Percentiles rank a stretch among this genome's conserved stretches.
Evolutionary conservation across 2,329 filamentous ascomycete genomes (phyloP).

Genomic region (Botrytis pseudocinerea): DNA sequence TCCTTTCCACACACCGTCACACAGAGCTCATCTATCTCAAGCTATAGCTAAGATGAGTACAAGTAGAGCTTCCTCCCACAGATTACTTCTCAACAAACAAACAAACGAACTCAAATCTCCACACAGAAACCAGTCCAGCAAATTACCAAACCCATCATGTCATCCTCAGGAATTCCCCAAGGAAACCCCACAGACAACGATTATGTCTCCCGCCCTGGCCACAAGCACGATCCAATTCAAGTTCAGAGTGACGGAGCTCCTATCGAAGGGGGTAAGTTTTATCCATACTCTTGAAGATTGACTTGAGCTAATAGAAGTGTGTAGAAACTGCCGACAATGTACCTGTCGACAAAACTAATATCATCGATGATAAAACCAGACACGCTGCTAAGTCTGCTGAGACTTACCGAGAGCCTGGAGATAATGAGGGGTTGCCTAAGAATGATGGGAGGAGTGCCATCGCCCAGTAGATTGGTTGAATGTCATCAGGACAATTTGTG

Average conservation of each 20-base stretch:
- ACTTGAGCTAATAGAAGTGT: not conserved
- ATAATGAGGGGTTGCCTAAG: conserved; percentile 35
- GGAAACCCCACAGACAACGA: conserved; percentile 12
- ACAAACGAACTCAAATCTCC: not conserved
- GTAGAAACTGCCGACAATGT: conserved; percentile 15
- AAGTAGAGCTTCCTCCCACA: not conserved
- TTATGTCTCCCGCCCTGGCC: conserved; percentile 13
- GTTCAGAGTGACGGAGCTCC: conserved; percentile 18
- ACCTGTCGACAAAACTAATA: conserved; percentile 11
- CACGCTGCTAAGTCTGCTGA: conserved; percentile 19
- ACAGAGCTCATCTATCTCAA: not conserved
- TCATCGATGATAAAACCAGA: conserved; percentile 8
- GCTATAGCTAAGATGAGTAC: not conserved
- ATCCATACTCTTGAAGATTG: not conserved
- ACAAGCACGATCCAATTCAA: conserved; percentile 2
- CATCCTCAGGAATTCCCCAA: conserved; percentile 3
- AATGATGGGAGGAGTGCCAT: conserved; percentile 26
- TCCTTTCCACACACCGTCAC: not conserved
- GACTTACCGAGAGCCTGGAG: conserved; percentile 36
- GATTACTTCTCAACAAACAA: too few species aligned
- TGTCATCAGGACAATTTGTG: not conserved
- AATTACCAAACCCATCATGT: not conserved
- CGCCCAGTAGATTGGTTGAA: conserved; percentile 4
- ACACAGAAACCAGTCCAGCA: not conserved
- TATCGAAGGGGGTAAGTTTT: conserved; percentile 2